A percentile compares a stretch with the other conserved stretches of the same genome.
These are phyloP conservation scores for Botrytis squamosa DNA, from an alignment of 2,329 filamentous ascomycete species.

Conservation along the genomic window DNA sequence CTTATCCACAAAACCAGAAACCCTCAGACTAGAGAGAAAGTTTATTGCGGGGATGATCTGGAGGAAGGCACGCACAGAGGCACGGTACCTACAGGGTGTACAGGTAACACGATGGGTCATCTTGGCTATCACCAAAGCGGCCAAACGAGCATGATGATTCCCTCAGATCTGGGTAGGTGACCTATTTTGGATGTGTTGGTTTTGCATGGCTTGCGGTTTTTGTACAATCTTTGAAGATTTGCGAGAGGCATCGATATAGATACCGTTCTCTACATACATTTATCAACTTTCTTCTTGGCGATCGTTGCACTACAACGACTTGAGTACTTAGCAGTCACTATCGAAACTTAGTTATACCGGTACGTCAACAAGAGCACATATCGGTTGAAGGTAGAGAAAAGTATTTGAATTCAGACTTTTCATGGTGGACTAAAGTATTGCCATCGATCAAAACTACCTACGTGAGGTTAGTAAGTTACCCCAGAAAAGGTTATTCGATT, in stretches of 20 bases:
- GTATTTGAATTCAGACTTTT: neutral
- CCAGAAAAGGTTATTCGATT: slow-evolving; percentile 1
- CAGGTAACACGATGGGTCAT: neutral
- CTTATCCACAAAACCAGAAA: neutral
- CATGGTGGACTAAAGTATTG: neutral
- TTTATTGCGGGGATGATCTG: slow-evolving; percentile 8
- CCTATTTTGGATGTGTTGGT: neutral
- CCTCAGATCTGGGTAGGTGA: neutral
- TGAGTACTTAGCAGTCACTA: neutral
- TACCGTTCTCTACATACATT: neutral
- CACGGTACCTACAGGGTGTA: slow-evolving; percentile 14
- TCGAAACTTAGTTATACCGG: neutral
- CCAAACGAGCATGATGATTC: neutral
- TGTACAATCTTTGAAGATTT: too few relatives aligned
- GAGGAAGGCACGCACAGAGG: neutral
- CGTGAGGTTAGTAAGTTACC: neutral
- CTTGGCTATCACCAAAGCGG: neutral
- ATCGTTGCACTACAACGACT: neutral
- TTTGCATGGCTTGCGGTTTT: neutral
- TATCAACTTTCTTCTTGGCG: neutral
- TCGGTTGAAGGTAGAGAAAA: neutral
- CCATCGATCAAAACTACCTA: neutral
- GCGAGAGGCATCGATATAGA: neutral
- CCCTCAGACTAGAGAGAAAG: neutral
- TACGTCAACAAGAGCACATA: neutral